Evolutionary conservation across 1,284 basidiomycete genomes (phyloP), one percentile per base, ranked within the genome.

Genomic region (Sphaerobolus stellatus): DNA sequence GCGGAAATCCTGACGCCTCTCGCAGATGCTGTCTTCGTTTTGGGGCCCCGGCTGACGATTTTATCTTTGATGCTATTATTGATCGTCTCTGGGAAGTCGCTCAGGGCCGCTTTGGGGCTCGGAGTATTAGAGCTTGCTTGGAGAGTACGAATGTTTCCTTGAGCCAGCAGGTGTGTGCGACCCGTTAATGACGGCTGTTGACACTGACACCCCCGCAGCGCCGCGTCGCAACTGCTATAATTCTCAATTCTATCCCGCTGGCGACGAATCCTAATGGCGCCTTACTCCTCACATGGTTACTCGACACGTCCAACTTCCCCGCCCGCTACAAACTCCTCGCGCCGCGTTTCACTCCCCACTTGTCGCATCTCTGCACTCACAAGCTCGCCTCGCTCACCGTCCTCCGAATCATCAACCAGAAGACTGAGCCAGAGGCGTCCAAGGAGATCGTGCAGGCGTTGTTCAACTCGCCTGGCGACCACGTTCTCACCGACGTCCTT

Each of bases 31-130:
- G 94, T 66, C 77, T 99, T 48, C 88, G 92, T 22, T 99, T 98
- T 63, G 91, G 92, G 45, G 74, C 86, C 28, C 95, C 96, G 16
- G 82, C 82, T 33, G 93, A 90, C 56, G 94, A 97, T 63, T 98
- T 98, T 70, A 90, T 99, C 58, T 98, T 98, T 68, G 96, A 99
- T 68, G 94, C 94, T 31, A 98, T 99, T 81, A 88, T 93, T 46
- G 96, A 99, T 70, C 90, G 97, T 48, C 92, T 97, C 74, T 99
- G 97, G 97, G 96, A 96, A 75, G 81, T 98, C 56, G 93, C 93
- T 1, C 94, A 98, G 75, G 92, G 92, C 29, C 86, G 97, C 28
- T 99, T 98, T 64, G 97, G 97, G 55, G 95, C 97, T 36, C 87
- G 97, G 49, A 97, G 94, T 67, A 97, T 99, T 90, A 82, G 96